phyloP scores from a whole-genome alignment of 129 eudicot species.

The Apium graveolens region DNA sequence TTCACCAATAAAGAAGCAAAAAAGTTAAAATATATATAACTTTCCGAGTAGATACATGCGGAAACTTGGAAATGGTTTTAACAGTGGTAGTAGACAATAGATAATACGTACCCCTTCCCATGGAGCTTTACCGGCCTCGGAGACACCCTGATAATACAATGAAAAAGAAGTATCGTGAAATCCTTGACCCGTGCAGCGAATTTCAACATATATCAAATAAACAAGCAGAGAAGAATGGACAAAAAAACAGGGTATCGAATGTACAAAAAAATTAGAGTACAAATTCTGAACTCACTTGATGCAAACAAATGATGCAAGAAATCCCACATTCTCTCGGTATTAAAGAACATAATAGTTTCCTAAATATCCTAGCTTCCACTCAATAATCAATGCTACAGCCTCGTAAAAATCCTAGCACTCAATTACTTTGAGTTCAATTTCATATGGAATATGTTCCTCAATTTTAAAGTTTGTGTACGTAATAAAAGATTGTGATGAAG shows the following conservation, averaged over 20 bases:
- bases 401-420: not conserved
- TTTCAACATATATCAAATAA: not conserved
- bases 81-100: not conserved
- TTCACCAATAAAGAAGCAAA: not conserved
- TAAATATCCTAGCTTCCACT: not conserved
- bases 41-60: not conserved
- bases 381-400: not conserved
- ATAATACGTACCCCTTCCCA: constrained; percentile 54
- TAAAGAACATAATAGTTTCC: not conserved
- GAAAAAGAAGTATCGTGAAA: not conserved
- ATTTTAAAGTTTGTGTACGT: not conserved
- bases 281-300: not conserved
- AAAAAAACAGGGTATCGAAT: not conserved
- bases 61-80: not conserved
- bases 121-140: constrained; percentile 46
- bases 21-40: not conserved
- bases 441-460: not conserved
- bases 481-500: not conserved
- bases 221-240: not conserved
- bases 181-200: not conserved
- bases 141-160: not conserved
- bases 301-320: not conserved
- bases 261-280: not conserved
- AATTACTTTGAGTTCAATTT: not conserved
- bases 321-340: not conserved